Percentiles rank a stretch among this genome's conserved stretches.
phyloP scores from a whole-genome alignment of 2,329 filamentous ascomycete species.

The Cladosporium halotolerans region DNA sequence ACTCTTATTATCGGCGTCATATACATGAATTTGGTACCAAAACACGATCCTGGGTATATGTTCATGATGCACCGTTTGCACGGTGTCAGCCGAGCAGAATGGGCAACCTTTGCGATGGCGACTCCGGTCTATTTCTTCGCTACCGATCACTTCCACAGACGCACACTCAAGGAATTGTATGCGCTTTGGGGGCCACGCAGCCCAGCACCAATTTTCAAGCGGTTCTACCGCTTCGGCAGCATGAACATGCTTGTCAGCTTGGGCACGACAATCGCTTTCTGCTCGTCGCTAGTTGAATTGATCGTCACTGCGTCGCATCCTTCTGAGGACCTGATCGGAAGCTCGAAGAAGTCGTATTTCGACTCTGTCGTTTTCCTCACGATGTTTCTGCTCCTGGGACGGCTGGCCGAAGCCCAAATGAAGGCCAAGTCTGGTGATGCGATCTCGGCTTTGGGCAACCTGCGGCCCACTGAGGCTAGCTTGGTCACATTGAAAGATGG shows the following conservation, averaged over 20 bases:
- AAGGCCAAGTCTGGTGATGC: conserved; percentile 87
- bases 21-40: conserved; percentile 75
- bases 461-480: conserved; percentile 70
- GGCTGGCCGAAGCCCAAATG: conserved; percentile 81
- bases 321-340: conserved; percentile 17
- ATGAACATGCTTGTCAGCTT: conserved; percentile 94
- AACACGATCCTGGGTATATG: conserved; percentile 40
- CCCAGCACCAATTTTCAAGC: conserved; percentile 61
- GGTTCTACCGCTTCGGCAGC: conserved; percentile 89
- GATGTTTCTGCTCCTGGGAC: conserved; percentile 69
- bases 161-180: conserved; percentile 71
- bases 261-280: conserved; percentile 80
- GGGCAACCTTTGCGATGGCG: conserved; percentile 11
- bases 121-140: conserved; percentile 84
- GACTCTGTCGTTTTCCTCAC: conserved; percentile 91
- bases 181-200: conserved; percentile 73
- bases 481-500: conserved; percentile 47
- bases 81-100: conserved; percentile 43
- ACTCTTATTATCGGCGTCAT: conserved; percentile 83
- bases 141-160: conserved; percentile 75
- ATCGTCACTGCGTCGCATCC: conserved; percentile 38
- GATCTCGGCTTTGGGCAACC: conserved; percentile 68
- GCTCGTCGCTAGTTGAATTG: conserved; percentile 73
- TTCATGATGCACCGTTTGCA: conserved; percentile 56
- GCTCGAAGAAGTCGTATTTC: conserved; percentile 55